Conservation (phyloP, 108 stramenopile species). For the Seminavis robusta region DNA sequence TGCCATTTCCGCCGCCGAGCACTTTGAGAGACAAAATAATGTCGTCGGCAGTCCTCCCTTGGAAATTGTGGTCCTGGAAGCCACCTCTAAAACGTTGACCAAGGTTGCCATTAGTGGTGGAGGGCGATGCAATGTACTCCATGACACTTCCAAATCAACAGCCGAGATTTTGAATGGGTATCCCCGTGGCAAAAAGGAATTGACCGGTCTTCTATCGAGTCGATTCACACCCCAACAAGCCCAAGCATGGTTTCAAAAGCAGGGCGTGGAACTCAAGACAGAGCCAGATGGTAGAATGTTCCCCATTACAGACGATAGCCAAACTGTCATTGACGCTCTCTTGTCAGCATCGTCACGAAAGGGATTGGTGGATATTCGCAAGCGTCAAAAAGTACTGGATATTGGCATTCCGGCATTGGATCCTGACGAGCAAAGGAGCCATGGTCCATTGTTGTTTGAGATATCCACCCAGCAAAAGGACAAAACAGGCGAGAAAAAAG, state of each 20-base stretch:
- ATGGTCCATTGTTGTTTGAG: not conserved
- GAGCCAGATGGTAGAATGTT: conserved; percentile 96
- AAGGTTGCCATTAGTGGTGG: conserved; percentile 95
- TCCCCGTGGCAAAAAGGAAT: conserved; percentile 84
- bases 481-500: conserved; percentile 14
- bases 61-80: conserved; percentile 85
- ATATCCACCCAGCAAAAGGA: not conserved
- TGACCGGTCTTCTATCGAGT: conserved; percentile 69
- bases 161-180: conserved; percentile 75
- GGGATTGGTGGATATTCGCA: not conserved
- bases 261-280: conserved; percentile 89
- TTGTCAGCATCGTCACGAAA: conserved; percentile 40
- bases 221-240: conserved; percentile 80
- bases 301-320: conserved; percentile 84
- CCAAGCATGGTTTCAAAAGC: conserved; percentile 79
- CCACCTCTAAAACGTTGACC: conserved; percentile 61
- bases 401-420: too few relatives aligned
- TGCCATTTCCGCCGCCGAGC: conserved; percentile 39
- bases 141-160: conserved; percentile 76
- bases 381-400: too few relatives aligned
- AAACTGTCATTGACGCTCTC: conserved; percentile 85
- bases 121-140: conserved; percentile 91
- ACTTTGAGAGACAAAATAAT: not conserved
- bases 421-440: too few relatives aligned
- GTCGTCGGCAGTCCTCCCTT: not conserved